Base-by-base conservation (phyloP, 1,284 basidiomycete species). In the Macrocybe sp. region DNA sequence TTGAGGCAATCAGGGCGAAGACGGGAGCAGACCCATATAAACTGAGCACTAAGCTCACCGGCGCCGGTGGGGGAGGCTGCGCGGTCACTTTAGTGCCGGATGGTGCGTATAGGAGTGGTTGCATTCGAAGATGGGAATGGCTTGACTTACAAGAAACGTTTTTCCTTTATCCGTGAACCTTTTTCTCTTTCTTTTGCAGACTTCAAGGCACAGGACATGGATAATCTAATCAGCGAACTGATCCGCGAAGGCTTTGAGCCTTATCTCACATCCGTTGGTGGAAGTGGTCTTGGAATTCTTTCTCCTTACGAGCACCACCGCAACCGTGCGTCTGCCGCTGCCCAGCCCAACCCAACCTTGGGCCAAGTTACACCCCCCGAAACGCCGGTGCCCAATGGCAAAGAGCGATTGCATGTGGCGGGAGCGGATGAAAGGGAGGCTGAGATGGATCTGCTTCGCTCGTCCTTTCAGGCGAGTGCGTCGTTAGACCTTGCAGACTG, bases 61-160 rank as follows among this genome's bases (percentile, higher is more conserved):
- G 97, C 37, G 96, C 97, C 2, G 97, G 97, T n/a, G 97, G 97
- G 29, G 97, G 97, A 11, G 97, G 97, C 11, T 99, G 97, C 61
- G 89, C 96, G 2, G 93, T 99, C 29, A 98, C 95, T 4, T 79
- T 99, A 32, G 76, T 99, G 44, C 95, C 95, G 44, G 93, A 97
- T 69, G 79, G 92, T 84, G 51, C 48, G 76, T 67, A 22, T 22
- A 22, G 22, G 22, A 22, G 22, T 22, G 22, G 2, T 22, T 22
- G 22, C 22, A 22, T 22, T 22, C 22, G 22, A 22, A 22, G 22
- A 22, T 22, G 22, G 22, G 22, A 22, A 22, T 22, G 4, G 22
- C 22, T 22, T 22, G 22, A 22, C 55, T 49, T 31, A 37, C 48
- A 52, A 44, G 37, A 37, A 41, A 45, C 44, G 39, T 48, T 48